Percentiles rank a stretch among this genome's conserved stretches.
phyloP scores from a whole-genome alignment of 2,329 filamentous ascomycete genomes.

The Myriosclerotinia scirpicola region DNA sequence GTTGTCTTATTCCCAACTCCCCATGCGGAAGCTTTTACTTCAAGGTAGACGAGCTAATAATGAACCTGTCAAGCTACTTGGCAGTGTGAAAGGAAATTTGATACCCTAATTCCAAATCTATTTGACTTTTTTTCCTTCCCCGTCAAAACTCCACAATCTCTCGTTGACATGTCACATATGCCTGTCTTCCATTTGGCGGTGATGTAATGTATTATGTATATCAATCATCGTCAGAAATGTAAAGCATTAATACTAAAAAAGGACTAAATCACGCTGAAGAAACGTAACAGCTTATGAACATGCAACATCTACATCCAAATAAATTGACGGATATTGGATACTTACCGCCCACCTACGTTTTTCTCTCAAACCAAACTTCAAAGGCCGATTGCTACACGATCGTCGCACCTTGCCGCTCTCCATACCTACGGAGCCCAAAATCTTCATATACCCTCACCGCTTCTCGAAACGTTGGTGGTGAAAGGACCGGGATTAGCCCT shows the following conservation, averaged over 20 bases:
- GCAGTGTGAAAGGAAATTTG: not conserved
- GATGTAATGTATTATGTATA: not conserved
- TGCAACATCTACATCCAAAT: not conserved
- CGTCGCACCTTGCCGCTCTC: slow-evolving; percentile 6
- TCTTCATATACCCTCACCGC: slow-evolving; percentile 3
- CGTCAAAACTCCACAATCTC: not conserved
- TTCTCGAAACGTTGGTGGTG: slow-evolving; percentile 30
- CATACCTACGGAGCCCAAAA: too few relatives aligned
- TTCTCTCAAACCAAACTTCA: not conserved
- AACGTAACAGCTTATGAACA: not conserved
- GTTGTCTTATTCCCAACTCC: not conserved
- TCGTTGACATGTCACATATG: not conserved
- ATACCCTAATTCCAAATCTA: too few relatives aligned
- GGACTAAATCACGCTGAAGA: too few relatives aligned
- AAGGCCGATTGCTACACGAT: slow-evolving; percentile 2
- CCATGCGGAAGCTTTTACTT: not conserved
- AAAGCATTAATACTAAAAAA: not conserved
- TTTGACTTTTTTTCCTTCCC: not conserved
- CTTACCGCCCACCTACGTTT: not conserved
- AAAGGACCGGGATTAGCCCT: slow-evolving; percentile 28
- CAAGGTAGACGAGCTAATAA: not conserved
- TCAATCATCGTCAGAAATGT: not conserved
- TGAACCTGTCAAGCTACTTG: not conserved
- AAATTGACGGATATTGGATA: not conserved
- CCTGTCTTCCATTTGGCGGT: not conserved